Conservation (phyloP, 2,329 filamentous ascomycete species). For the Fusarium nodosum region DNA sequence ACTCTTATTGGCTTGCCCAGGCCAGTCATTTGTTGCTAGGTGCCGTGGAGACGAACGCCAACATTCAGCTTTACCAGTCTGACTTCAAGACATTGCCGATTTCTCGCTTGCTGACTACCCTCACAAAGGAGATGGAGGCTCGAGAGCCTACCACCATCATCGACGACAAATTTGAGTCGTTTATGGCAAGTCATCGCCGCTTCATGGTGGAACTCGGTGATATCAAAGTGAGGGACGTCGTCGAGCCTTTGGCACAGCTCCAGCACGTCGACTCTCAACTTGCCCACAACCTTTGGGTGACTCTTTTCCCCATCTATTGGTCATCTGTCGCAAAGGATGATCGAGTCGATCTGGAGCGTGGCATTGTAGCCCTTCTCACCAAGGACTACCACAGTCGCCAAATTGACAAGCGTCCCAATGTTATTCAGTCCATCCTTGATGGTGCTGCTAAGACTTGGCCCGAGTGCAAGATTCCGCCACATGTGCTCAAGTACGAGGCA, state of each 20-base stretch:
- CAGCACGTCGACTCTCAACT: constrained; percentile 89
- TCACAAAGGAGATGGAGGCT: constrained; percentile 80
- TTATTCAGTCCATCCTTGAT: constrained; percentile 91
- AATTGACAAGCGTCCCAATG: constrained; percentile 94
- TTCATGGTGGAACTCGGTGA: constrained; percentile 88
- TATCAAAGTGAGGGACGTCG: constrained; percentile 86
- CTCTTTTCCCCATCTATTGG: constrained; percentile 94
- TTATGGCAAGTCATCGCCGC: constrained; percentile 83
- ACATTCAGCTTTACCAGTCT: constrained; percentile 81
- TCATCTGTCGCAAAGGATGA: constrained; percentile 89
- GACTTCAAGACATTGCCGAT: constrained; percentile 85
- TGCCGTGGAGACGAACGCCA: constrained; percentile 86
- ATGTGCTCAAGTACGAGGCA: constrained; percentile 95
- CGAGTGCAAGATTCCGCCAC: constrained; percentile 91
- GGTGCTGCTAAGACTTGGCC: constrained; percentile 88
- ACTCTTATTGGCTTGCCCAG: constrained; percentile 97
- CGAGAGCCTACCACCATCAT: constrained; percentile 76
- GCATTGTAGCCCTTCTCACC: constrained; percentile 88
- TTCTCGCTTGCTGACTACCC: constrained; percentile 79
- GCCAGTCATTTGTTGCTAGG: constrained; percentile 94
- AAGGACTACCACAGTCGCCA: constrained; percentile 97
- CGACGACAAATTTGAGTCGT: constrained; percentile 84
- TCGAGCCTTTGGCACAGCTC: constrained; percentile 90
- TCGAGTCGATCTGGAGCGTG: constrained; percentile 88
- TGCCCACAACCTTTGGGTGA: constrained; percentile 90